Evolutionary conservation across 1,139 yeast species (phyloP).

Genomic region (Geotrichum phurueaensis): DNA sequence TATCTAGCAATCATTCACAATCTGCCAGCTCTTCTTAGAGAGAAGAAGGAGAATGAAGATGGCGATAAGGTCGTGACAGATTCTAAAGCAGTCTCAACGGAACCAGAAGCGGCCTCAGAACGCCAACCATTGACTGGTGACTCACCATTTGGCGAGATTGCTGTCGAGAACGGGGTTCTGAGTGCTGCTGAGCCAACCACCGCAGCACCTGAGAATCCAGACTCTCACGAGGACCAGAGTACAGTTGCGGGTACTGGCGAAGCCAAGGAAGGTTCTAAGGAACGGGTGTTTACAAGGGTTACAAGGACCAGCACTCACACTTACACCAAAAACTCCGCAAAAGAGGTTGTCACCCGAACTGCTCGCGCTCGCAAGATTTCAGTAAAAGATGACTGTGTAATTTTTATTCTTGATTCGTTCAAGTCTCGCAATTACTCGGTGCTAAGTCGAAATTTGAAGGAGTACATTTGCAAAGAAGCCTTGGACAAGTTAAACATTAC

Average conservation of each 20-base stretch:
- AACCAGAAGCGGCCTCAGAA: neutral
- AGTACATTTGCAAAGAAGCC: slow-evolving; percentile 66
- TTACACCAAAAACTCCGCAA: neutral
- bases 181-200: neutral
- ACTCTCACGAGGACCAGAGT: neutral
- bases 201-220: neutral
- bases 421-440: slow-evolving; percentile 8
- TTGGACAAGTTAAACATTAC: slow-evolving; percentile 52
- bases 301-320: slow-evolving; percentile 5
- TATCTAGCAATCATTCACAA: slow-evolving; percentile 50
- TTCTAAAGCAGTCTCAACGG: neutral
- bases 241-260: neutral
- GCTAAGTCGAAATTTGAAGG: slow-evolving; percentile 49
- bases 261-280: neutral
- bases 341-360: neutral
- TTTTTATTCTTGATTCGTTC: slow-evolving; percentile 76
- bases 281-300: slow-evolving; percentile 1
- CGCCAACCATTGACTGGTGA: neutral
- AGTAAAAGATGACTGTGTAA: slow-evolving; percentile 32
- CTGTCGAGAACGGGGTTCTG: neutral
- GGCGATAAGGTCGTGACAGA: neutral
- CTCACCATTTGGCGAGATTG: neutral
- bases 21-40: slow-evolving; percentile 24
- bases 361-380: neutral
- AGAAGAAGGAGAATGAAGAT: slow-evolving; percentile 6